Conservation (phyloP, 176 grass and related monocot genomes). For the Luzula sylvatica region DNA sequence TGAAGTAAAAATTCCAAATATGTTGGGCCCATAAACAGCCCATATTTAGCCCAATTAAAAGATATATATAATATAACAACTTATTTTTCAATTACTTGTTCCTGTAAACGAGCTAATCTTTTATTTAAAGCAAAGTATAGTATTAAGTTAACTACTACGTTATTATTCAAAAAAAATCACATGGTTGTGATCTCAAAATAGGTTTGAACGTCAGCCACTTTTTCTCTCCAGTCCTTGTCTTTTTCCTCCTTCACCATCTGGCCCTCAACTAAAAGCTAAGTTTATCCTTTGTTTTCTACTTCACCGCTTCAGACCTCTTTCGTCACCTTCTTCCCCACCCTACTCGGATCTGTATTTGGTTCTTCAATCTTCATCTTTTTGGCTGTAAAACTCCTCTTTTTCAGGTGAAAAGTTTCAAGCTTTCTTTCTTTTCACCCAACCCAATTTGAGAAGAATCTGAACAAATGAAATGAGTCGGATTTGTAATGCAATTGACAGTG, state of each 20-base stretch:
- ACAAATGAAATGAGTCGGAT: conserved; percentile 12
- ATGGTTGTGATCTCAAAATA: conserved; percentile 10
- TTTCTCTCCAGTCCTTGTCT: conserved; percentile 9
- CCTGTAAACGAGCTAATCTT: too few relatives aligned
- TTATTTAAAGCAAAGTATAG: too few relatives aligned
- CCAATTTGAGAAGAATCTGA: too few relatives aligned
- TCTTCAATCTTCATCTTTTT: not conserved
- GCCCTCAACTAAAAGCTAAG: conserved; percentile 14
- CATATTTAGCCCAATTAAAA: too few relatives aligned
- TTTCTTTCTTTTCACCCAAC: not conserved
- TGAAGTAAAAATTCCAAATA: too few relatives aligned
- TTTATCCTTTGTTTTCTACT: conserved; percentile 9
- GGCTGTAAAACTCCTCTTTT: not conserved
- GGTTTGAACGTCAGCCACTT: not conserved
- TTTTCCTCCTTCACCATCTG: conserved; percentile 11
- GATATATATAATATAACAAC: too few relatives aligned
- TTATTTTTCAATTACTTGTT: too few relatives aligned
- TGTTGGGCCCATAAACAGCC: too few relatives aligned
- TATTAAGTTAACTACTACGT: too few relatives aligned
- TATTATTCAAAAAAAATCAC: not conserved
- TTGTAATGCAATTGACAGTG: not conserved
- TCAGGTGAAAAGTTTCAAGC: not conserved
- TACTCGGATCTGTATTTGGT: not conserved
- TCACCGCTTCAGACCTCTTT: not conserved
- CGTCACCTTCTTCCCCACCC: not conserved